Evolutionary conservation across 2,329 filamentous ascomycete species (phyloP).

Genomic region (Cladophialophora psammophila): DNA sequence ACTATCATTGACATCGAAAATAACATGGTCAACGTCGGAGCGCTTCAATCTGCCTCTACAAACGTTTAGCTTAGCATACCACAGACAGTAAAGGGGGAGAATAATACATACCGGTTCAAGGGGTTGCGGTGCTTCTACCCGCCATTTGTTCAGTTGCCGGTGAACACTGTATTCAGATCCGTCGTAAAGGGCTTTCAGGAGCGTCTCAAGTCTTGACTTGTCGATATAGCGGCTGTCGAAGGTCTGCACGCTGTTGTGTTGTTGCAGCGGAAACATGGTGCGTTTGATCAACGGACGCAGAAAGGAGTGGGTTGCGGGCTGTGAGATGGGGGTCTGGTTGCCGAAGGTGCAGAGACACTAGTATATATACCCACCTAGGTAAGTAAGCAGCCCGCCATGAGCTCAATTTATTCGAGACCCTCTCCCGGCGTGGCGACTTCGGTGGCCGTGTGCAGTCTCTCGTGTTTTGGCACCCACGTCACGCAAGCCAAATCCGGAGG

Average conservation of each 20-base stretch:
- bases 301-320: too few species aligned
- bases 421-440: too few species aligned
- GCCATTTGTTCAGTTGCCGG: conserved; percentile 6
- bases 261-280: too few species aligned
- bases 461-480: background rate
- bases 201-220: conserved; percentile 10
- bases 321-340: background rate
- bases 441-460: too few species aligned
- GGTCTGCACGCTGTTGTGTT: background rate
- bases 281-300: background rate
- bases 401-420: too few species aligned
- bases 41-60: conserved; percentile 1
- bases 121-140: conserved; percentile 3
- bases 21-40: too few species aligned
- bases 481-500: too few species aligned
- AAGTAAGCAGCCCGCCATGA: too few species aligned
- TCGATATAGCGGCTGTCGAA: conserved; percentile 7
- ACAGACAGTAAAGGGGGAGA: background rate
- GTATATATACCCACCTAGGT: too few species aligned
- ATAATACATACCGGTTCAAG: background rate
- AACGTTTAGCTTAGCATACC: background rate
- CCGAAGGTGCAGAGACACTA: background rate
- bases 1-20: background rate
- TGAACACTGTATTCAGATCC: background rate
- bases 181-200: conserved; percentile 1